Evolutionary conservation across 805 yeast species (phyloP), one percentile per base, ranked within the genome.

Genomic region (Yarrowia divulgata): DNA sequence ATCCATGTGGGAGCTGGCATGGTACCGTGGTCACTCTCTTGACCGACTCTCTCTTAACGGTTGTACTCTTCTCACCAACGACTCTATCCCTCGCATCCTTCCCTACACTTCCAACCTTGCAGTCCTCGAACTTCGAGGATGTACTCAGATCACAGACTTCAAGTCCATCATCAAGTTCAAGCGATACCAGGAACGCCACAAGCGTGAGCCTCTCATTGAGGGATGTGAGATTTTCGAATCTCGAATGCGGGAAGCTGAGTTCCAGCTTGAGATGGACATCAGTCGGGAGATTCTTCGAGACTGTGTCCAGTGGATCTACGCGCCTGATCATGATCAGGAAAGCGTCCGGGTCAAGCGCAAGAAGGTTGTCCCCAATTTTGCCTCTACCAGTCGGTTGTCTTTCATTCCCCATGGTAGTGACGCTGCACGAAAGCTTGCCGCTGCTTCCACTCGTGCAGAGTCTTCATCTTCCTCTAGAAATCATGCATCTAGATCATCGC

Each of bases 1-100:
- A 52, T 83, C 90, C 5, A 80, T 93, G 16, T 91, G 97, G 97
- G 93, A 90, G 74, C 78, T 93, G 42, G 92, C 93, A 0, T 77
- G 84, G 18, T 76, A 81, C 67, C 79, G 86, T 35, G 87, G 87
- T 29, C 73, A 76, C 0, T 74, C 79, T 6, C 74, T 93, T 3
- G 87, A 86, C 73, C 81, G 97, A 67, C 79, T 93, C 23, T 89
- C 96, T 8, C 76, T 93, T 66, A 93, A 93, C 77, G 87, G 88
- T 73, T 93, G 98, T 76, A 80, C 82, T 39, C 74, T 77, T 32
- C 75, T 90, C 43, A 84, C 90, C 18, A 83, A 90, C 74, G 83
- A 82, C 66, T 84, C 89, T 2, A 74, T 90, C 4, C 91, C 91
- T 3, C 78, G 81, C 35, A 77, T 85, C 4, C 73, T 84, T 4